A percentile compares a stretch with the other conserved stretches of the same genome.
Conservation (phyloP, 2,329 filamentous ascomycete species). For the Aspergillus sojae region DNA sequence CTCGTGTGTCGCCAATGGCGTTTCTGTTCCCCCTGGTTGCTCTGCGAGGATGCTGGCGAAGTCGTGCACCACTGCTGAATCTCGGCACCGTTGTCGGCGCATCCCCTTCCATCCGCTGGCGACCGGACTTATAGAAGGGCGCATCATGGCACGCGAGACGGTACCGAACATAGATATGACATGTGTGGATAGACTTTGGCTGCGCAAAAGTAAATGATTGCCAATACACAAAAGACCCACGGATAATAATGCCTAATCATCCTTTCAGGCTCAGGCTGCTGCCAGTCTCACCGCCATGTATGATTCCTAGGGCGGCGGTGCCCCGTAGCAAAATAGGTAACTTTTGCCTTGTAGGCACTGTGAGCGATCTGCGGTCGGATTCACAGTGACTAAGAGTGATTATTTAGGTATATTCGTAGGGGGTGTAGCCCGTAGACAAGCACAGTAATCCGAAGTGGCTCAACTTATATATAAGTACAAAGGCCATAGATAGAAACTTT, state of each 20-base stretch:
- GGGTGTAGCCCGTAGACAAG: too few relatives aligned
- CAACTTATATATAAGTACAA: too few relatives aligned
- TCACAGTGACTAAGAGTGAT: too few relatives aligned
- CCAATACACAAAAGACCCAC: slow-evolving; percentile 9
- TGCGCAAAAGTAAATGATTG: slow-evolving; percentile 18
- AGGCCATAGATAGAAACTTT: too few relatives aligned
- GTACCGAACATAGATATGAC: slow-evolving; percentile 14
- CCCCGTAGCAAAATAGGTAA: too few relatives aligned
- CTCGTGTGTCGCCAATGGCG: background rate
- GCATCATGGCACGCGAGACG: background rate
- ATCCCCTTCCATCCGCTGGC: background rate
- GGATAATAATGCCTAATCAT: background rate
- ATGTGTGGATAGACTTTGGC: slow-evolving; percentile 16
- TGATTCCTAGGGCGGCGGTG: too few relatives aligned
- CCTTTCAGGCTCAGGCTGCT: background rate
- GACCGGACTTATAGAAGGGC: background rate
- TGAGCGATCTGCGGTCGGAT: too few relatives aligned
- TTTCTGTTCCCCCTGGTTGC: background rate
- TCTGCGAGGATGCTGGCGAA: background rate
- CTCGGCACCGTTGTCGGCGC: background rate
- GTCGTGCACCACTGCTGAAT: background rate
- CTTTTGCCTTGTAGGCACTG: too few relatives aligned
- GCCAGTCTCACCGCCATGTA: background rate
- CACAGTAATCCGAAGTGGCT: too few relatives aligned
- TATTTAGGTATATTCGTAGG: too few relatives aligned